Evolutionary conservation across 1,284 basidiomycete species (phyloP).

Genomic region (Chondrostereum purpureum): DNA sequence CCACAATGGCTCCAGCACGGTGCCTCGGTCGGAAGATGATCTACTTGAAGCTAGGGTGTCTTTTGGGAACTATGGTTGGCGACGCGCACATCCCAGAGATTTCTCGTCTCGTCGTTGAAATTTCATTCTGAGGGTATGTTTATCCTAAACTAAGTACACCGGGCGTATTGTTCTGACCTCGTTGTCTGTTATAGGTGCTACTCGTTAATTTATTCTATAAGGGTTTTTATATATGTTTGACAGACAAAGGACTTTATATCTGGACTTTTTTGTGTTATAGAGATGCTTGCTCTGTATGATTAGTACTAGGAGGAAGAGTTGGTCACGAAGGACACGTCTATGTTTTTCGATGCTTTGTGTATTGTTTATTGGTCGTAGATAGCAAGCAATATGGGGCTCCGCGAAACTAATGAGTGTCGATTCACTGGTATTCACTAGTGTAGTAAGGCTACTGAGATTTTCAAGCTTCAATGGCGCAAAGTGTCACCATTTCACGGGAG

Average conservation of each 20-base stretch:
- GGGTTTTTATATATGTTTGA: background rate
- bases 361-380: too few species aligned
- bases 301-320: background rate
- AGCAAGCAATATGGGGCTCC: too few species aligned
- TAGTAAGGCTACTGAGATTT: too few species aligned
- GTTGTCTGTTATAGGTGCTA: too few species aligned
- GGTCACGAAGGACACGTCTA: background rate
- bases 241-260: too few species aligned
- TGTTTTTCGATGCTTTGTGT: background rate
- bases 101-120: background rate
- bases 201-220: background rate
- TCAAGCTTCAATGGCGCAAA: too few species aligned
- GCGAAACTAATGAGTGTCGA: too few species aligned
- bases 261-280: background rate
- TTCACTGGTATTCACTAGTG: too few species aligned
- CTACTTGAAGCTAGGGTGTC: background rate
- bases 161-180: background rate
- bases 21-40: background rate
- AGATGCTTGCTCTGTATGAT: background rate
- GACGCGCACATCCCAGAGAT: slow-evolving; percentile 5
- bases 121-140: background rate
- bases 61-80: background rate
- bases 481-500: too few species aligned
- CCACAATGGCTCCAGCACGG: background rate
- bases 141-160: background rate